Base-by-base conservation (phyloP, 139 green algal species). In the Diplosphaera chodatii region DNA sequence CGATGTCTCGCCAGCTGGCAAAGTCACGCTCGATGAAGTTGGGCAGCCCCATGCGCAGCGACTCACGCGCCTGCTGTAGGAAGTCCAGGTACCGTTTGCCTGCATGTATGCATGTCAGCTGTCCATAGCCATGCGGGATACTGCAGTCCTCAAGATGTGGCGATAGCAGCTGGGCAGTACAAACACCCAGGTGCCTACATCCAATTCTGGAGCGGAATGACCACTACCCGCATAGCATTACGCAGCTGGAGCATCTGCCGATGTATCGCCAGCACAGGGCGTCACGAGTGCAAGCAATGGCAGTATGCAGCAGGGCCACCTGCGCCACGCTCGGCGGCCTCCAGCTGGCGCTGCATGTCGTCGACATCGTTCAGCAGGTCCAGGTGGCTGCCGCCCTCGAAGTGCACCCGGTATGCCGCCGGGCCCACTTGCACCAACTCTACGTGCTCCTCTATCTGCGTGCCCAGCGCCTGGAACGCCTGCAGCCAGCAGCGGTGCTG, bases 11-110 rank as follows among this genome's bases (percentile, higher is more conserved):
- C n/a, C 84, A 6, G 20, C 63, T 56, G 8, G 71, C 59, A 63
- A 90, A 89, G 68, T 96, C 89, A 2, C 77, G 67, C 4, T 87
- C 84, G 37, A 96, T 96, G 82, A 96, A 96, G 32, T 79, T 71
- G 2, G 76, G 66, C 56, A 85, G 69, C 10, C 89, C 87, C 30
- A 85, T 71, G 30, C 87, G 66, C 63, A 94, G 77, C 21, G 81
- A 67, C 1, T 66, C 63, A 0, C 82, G 76, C 0, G 87, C 74
- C n/a, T 78, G 67, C 3, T 63, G 22, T 29, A 91, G 71, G 74
- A 88, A 93, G 0, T 56, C 48, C 23, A 86, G 65, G 77, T 87
- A 88, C 31, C 71, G 25, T 1, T 22, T 32, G 63, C 83, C 84
- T 83, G 79, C 34, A 66, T 21, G 31, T 4, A 2, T n/a, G n/a